Evolutionary conservation across 2,329 filamentous ascomycete genomes (phyloP).

Genomic region (Phialemoniopsis sp.): DNA sequence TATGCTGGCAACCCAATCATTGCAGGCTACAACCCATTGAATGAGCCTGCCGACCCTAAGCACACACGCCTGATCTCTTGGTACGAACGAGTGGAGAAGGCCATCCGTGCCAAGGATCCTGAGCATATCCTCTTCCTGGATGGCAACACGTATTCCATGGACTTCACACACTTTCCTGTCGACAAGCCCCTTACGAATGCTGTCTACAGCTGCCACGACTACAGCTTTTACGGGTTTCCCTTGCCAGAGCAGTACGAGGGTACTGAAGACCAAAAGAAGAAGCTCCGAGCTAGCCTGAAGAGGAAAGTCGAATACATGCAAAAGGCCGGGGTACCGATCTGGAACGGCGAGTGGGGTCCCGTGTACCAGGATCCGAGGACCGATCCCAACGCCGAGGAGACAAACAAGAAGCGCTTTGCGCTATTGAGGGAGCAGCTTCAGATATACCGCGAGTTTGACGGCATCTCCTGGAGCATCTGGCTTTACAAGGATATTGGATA

Average conservation of each 20-base stretch:
- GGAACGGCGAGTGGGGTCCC: slow-evolving; percentile 45
- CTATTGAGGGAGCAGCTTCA: slow-evolving; percentile 41
- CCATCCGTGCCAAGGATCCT: slow-evolving; percentile 29
- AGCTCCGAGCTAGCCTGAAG: slow-evolving; percentile 31
- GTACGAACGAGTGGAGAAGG: slow-evolving; percentile 30
- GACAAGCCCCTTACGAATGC: slow-evolving; percentile 23
- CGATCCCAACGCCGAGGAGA: slow-evolving; percentile 27
- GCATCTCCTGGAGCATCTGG: slow-evolving; percentile 31
- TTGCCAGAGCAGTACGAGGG: slow-evolving; percentile 31
- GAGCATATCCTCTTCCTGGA: slow-evolving; percentile 46
- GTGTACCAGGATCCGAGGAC: slow-evolving; percentile 31
- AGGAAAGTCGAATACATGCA: slow-evolving; percentile 40
- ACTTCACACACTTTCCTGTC: slow-evolving; percentile 27
- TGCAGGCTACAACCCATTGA: slow-evolving; percentile 25
- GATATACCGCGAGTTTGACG: slow-evolving; percentile 37
- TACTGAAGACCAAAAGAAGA: slow-evolving; percentile 33
- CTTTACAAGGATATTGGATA: slow-evolving; percentile 44
- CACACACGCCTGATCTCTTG: slow-evolving; percentile 16
- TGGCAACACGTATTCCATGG: slow-evolving; percentile 50
- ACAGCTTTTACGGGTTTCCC: slow-evolving; percentile 39
- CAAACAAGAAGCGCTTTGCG: slow-evolving; percentile 38
- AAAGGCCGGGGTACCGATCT: slow-evolving; percentile 32
- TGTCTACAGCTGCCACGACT: slow-evolving; percentile 45
- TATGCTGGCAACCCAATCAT: slow-evolving; percentile 26
- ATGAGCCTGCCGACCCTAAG: slow-evolving; percentile 17